phyloP scores from a whole-genome alignment of 306 rosid genomes.

The Begonia fuchsioides region DNA sequence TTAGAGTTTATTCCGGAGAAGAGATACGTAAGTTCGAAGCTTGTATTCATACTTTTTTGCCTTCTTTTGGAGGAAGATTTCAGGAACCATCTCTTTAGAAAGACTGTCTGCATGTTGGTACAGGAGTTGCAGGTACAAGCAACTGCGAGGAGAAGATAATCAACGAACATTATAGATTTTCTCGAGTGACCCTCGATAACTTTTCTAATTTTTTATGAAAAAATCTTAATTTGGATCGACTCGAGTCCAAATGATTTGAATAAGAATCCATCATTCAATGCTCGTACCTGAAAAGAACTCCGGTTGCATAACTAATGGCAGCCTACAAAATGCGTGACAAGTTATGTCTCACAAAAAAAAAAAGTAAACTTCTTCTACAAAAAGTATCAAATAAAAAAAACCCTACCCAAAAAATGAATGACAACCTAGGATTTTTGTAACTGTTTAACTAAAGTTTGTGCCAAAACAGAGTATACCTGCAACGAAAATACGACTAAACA shows the following conservation, averaged over 20 bases:
- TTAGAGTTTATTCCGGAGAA: too few species aligned
- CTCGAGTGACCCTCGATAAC: too few species aligned
- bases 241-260: too few species aligned
- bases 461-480: constrained; percentile 35
- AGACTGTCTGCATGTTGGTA: constrained; percentile 60
- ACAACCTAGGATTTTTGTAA: too few species aligned
- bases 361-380: background rate
- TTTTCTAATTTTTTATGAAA: background rate
- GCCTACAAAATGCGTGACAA: constrained; percentile 29
- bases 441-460: too few species aligned
- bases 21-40: constrained; percentile 5
- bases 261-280: too few species aligned
- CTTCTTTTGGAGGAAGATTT: constrained; percentile 60
- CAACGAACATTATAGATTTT: background rate
- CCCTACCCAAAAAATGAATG: too few species aligned
- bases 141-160: constrained; percentile 35
- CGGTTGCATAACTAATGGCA: constrained; percentile 63
- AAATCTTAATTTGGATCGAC: too few species aligned
- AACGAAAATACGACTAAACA: constrained; percentile 54
- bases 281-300: constrained; percentile 59
- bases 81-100: constrained; percentile 60
- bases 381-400: too few species aligned
- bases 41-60: constrained; percentile 44
- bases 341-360: constrained; percentile 2
- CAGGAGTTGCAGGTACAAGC: constrained; percentile 85